Conservation (phyloP, 2,329 filamentous ascomycete genomes). For the Pseudogymnoascus sp. region DNA sequence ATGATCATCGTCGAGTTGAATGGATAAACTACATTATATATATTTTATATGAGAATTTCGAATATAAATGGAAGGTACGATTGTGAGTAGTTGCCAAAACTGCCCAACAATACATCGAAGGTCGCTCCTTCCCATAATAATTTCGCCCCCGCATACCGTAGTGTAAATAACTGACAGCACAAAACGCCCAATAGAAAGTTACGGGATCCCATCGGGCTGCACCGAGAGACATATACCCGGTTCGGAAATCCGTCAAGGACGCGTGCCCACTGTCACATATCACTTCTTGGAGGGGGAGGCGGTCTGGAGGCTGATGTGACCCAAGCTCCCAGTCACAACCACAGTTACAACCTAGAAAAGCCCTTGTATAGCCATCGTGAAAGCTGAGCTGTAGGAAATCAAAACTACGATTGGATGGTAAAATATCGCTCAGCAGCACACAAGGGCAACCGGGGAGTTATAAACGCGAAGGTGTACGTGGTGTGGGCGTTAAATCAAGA, state of each 20-base stretch:
- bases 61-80: constrained; percentile 1
- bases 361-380: background rate
- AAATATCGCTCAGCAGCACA: background rate
- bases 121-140: background rate
- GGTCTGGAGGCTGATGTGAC: background rate
- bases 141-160: background rate
- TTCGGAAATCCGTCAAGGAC: background rate
- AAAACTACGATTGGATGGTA: constrained; percentile 1
- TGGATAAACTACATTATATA: background rate
- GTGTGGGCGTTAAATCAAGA: background rate
- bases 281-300: background rate
- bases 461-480: background rate
- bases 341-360: background rate
- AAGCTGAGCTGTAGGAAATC: background rate
- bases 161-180: background rate
- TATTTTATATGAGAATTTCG: background rate
- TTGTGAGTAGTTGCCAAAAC: background rate
- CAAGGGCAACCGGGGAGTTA: background rate
- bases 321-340: background rate
- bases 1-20: background rate
- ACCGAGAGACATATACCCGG: background rate
- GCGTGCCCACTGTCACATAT: background rate
- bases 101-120: background rate
- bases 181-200: background rate
- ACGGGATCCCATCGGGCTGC: background rate